Evolutionary conservation across 805 yeast species (phyloP).

Genomic region (Tetrapisispora pingtungensis): DNA sequence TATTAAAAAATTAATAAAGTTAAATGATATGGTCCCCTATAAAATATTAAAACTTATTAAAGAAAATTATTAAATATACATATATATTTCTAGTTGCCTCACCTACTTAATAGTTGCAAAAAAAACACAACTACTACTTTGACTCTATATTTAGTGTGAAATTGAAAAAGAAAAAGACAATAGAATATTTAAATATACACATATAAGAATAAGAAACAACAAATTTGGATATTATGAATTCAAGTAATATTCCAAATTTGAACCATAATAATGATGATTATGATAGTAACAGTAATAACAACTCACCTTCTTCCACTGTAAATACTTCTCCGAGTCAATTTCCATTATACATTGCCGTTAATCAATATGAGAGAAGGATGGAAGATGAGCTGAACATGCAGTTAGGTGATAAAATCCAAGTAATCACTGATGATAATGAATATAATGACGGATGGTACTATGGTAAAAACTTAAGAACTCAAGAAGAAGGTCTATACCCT

Average conservation of each 20-base stretch:
- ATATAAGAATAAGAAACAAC: no score
- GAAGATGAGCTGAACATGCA: slow-evolving; percentile 80
- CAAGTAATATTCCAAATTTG: not conserved
- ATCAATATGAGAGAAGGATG: slow-evolving; percentile 76
- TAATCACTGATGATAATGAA: slow-evolving; percentile 85
- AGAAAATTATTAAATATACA: no score
- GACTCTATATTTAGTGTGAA: no score
- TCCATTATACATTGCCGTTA: slow-evolving; percentile 50
- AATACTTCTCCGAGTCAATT: slow-evolving; percentile 1
- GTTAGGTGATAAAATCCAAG: slow-evolving; percentile 79
- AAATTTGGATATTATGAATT: not conserved
- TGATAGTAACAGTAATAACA: not conserved
- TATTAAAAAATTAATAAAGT: no score
- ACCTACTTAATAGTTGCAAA: no score
- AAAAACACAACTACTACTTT: no score
- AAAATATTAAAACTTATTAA: no score
- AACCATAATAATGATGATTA: not conserved
- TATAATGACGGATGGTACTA: slow-evolving; percentile 97
- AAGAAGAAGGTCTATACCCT: slow-evolving; percentile 82
- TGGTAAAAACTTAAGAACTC: slow-evolving; percentile 67
- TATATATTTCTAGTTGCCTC: no score
- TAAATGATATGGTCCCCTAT: no score
- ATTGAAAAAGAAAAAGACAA: no score
- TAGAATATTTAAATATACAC: no score
- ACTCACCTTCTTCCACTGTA: not conserved